Base-by-base conservation (phyloP, 441 rosid species). In the Euphorbia celastroides region DNA sequence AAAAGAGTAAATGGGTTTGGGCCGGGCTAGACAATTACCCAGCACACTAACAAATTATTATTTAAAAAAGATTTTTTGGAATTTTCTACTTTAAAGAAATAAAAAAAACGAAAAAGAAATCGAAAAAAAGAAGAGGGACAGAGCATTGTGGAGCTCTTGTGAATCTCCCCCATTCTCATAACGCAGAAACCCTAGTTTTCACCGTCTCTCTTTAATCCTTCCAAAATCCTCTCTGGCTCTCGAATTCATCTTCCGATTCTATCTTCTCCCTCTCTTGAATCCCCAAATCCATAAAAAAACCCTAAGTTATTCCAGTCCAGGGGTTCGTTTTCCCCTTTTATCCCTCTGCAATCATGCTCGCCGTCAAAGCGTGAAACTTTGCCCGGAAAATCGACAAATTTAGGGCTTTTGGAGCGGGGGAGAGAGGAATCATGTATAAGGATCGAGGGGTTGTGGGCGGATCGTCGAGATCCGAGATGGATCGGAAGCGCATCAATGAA, bases 401-500 rank as follows among this genome's bases (percentile, higher is more conserved):
- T 60, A 26, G 42, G 57, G 34, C 17, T 56, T 57, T 25, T 27
- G 30, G 48, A 28, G 34, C 31, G 22, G 34, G 28, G 42, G 28
- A 51, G 42, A 60, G 20, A 51, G 63, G 62, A 69, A 71, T 61
- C 46, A 88, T 90, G 97, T 83, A 86, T 70, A 81, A 77, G 60
- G 85, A 78, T 56, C 85, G 90, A 52, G 87, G 82, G 22, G 73
- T 74, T 44, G 87, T 77, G 31, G 88, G 83, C 14, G 86, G 79
- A 20, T 78, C 91, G 0, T 86, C 85, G 79, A 77, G 82, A 80
- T 80, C 93, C 71, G 93, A 88, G 75, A 74, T 88, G 61, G 94
- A 89, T 80, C 92, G 92, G 41, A 84, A 84, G 78, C 86, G 94
- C 62, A 86, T 91, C 74, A 87, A 84, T 30, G 94, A 89, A 71